Evolutionary conservation across 1,139 yeast genomes (phyloP), one percentile per base, ranked within the genome.

Genomic region (Scheffersomyces insectosa): DNA sequence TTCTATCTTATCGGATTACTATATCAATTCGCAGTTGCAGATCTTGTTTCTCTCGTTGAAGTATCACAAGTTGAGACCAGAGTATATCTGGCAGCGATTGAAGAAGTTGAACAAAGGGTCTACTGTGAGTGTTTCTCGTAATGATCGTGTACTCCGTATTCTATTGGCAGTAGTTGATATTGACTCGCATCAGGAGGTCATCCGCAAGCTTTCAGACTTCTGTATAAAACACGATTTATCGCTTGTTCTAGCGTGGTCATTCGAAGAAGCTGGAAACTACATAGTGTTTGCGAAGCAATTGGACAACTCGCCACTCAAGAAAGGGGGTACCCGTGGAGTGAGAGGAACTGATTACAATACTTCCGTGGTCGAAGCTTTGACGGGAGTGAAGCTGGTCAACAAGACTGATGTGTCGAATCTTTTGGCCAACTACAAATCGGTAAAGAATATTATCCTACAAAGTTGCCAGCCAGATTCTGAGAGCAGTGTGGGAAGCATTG

Each of bases 11-110:
- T 70, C 70, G 3, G 93, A 89, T 56, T 85, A 85, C 55, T 76
- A 87, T 42, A 81, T 90, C 10, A 83, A 80, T 40, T 76, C 83
- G 1, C 75, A 78, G 3, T 72, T 89, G 36, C 85, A 88, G 48
- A 81, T 86, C 2, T 63, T 91, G 4, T 90, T 88, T 52, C 70
- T 91, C 15, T 82, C 95, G 5, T 63, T 91, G 41, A 83, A 87
- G 47, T 93, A 91, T 63, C 96, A 90, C 62, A 85, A 86, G 54
- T 68, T 91, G 36, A 91, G 87, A 49, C 96, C 96, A 0, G 97
- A 90, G 58, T 90, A 93, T 56, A 80, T 93, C 3, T 81, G 82
- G 70, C 79, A 80, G 45, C 77, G 95, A 42, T 72, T 90, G 54
- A 80, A 79, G 49, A 82, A 82, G 42, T 50, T 70, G 33, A 67